These are phyloP conservation scores for Fusarium marasasianum DNA, from an alignment of 2,329 filamentous ascomycete species.

Conservation along the genomic window DNA sequence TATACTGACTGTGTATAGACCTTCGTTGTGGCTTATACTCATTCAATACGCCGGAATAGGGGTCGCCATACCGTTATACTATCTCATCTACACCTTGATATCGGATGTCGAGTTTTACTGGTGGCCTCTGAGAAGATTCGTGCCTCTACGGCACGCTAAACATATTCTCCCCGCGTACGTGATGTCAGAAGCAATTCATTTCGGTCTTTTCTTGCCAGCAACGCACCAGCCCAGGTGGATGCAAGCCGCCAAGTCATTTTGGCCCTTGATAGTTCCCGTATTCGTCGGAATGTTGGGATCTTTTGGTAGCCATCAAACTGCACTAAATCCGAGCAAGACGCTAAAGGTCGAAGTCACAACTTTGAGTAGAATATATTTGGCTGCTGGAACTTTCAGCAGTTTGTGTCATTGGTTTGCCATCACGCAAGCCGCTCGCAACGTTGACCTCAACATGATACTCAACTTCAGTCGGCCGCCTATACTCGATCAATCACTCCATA, in stretches of 20 bases:
- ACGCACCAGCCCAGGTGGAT: too few species aligned
- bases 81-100: not conserved
- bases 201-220: not conserved
- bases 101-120: not conserved
- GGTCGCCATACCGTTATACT: not conserved
- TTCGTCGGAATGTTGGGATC: not conserved
- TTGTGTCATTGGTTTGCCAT: not conserved
- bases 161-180: not conserved
- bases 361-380: not conserved
- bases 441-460: too few species aligned
- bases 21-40: not conserved
- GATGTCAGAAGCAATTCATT: not conserved
- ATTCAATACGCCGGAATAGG: not conserved
- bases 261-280: not conserved
- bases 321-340: rapidly evolving
- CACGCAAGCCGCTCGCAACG: rapidly evolving
- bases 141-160: not conserved
- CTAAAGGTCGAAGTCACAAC: not conserved
- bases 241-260: not conserved
- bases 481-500: not conserved
- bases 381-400: not conserved
- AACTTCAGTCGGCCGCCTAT: too few species aligned
- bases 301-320: not conserved
- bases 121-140: not conserved
- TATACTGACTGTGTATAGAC: not conserved